Conservation (phyloP, 305 asterid genomes). For the Fraxinus sp. region DNA sequence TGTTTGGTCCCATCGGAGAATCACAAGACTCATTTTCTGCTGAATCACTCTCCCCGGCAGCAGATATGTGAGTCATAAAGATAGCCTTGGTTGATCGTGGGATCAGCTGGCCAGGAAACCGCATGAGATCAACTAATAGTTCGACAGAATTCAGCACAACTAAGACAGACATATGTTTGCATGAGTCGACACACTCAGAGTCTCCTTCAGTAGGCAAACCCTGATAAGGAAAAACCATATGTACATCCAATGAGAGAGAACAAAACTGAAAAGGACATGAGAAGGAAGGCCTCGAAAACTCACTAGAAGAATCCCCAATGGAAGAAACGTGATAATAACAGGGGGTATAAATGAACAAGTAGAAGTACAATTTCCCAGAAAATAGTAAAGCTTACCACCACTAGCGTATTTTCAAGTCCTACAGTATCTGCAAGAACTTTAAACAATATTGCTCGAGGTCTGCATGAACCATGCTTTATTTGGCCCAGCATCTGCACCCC, state of each 20-base stretch:
- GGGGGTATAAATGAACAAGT: slow-evolving; percentile 14
- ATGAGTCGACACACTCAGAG: slow-evolving; percentile 78
- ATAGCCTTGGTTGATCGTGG: slow-evolving; percentile 87
- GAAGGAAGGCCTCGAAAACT: slow-evolving; percentile 9
- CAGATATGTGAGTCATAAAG: slow-evolving; percentile 88
- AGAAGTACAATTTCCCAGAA: neutral
- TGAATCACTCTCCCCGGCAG: slow-evolving; percentile 98
- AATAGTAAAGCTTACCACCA: slow-evolving; percentile 67
- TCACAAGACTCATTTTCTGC: slow-evolving; percentile 99
- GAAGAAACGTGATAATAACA: slow-evolving; percentile 12
- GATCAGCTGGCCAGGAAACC: slow-evolving; percentile 95
- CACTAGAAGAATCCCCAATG: slow-evolving; percentile 14
- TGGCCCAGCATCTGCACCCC: slow-evolving; percentile 93
- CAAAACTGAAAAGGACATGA: slow-evolving; percentile 14
- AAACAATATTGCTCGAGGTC: slow-evolving; percentile 90
- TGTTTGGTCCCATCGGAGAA: slow-evolving; percentile 99
- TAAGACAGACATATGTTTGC: slow-evolving; percentile 90
- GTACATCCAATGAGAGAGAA: slow-evolving; percentile 21
- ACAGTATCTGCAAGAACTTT: slow-evolving; percentile 98
- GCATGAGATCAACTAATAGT: slow-evolving; percentile 84
- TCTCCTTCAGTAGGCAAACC: slow-evolving; percentile 93
- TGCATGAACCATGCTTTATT: slow-evolving; percentile 87
- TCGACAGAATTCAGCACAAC: slow-evolving; percentile 89
- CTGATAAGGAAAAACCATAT: slow-evolving; percentile 41
- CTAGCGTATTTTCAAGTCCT: slow-evolving; percentile 85